Percentiles rank a stretch among this genome's conserved stretches.
These are phyloP conservation scores for Blastomyces silverae DNA, from an alignment of 2,329 filamentous ascomycete genomes.

Conservation along the genomic window DNA sequence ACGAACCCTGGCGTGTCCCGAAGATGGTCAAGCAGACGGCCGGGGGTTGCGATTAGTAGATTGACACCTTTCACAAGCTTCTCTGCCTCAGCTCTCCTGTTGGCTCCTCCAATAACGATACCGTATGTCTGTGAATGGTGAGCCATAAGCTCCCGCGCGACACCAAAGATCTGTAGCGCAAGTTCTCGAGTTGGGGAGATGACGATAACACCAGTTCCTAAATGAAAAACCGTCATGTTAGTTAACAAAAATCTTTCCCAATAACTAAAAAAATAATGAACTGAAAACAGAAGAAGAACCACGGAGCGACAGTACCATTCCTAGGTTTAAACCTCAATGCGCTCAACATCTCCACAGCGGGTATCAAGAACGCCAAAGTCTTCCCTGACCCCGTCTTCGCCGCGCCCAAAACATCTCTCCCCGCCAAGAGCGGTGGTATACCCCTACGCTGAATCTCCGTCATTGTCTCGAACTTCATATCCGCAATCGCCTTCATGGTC, in stretches of 20 bases:
- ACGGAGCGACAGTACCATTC: slow-evolving; percentile 52
- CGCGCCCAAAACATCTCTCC: slow-evolving; percentile 85
- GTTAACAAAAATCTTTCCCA: not conserved
- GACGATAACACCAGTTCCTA: slow-evolving; percentile 75
- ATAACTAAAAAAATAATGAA: slow-evolving; percentile 3
- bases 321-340: slow-evolving; percentile 88
- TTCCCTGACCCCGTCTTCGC: slow-evolving; percentile 97
- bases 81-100: slow-evolving; percentile 80
- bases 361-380: slow-evolving; percentile 89
- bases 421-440: slow-evolving; percentile 81
- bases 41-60: slow-evolving; percentile 86
- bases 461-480: slow-evolving; percentile 94
- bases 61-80: slow-evolving; percentile 95
- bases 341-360: slow-evolving; percentile 86
- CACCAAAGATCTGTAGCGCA: slow-evolving; percentile 91
- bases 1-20: slow-evolving; percentile 84
- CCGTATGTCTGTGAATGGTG: slow-evolving; percentile 93
- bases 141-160: slow-evolving; percentile 85
- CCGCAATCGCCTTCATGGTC: slow-evolving; percentile 78
- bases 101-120: slow-evolving; percentile 93
- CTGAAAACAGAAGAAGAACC: not conserved
- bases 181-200: slow-evolving; percentile 91
- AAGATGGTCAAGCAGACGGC: slow-evolving; percentile 85
- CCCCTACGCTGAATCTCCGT: slow-evolving; percentile 85
- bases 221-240: not conserved